Evolutionary conservation across 2,329 filamentous ascomycete genomes (phyloP).

Genomic region (Mariannaea sp.): DNA sequence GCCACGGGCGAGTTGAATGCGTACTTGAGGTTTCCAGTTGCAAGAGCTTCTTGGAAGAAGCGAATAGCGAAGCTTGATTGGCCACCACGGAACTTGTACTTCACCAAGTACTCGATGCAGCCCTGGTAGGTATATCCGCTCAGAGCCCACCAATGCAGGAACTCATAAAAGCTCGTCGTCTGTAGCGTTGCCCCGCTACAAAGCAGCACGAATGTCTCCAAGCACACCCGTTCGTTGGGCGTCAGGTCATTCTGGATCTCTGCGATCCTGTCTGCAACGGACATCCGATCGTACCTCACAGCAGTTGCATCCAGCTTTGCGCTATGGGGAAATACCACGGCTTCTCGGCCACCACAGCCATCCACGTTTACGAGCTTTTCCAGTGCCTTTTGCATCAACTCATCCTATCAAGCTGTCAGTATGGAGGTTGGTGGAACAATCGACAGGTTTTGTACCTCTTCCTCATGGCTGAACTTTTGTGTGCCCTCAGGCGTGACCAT

Average conservation of each 20-base stretch:
- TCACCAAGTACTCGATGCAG: conserved; percentile 46
- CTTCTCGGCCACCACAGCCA: conserved; percentile 43
- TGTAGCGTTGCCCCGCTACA: conserved; percentile 49
- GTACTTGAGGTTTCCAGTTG: conserved; percentile 47
- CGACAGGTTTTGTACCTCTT: conserved; percentile 41
- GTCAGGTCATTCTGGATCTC: conserved; percentile 47
- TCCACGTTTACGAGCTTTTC: conserved; percentile 54
- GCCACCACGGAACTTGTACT: conserved; percentile 49
- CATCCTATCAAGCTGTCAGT: conserved; percentile 24
- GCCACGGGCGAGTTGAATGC: conserved; percentile 47
- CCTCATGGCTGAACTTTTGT: conserved; percentile 47
- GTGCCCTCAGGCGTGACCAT: conserved; percentile 40
- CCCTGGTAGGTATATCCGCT: conserved; percentile 48
- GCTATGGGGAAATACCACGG: conserved; percentile 49
- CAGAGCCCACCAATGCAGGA: conserved; percentile 55
- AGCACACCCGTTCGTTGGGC: conserved; percentile 45
- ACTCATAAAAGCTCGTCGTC: conserved; percentile 51
- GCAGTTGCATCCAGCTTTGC: conserved; percentile 41
- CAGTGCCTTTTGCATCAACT: conserved; percentile 41
- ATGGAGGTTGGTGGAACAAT: fast-evolving
- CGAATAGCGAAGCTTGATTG: conserved; percentile 52
- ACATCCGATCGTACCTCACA: conserved; percentile 46
- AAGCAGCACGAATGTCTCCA: conserved; percentile 50
- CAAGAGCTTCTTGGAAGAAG: conserved; percentile 51
- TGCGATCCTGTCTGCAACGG: conserved; percentile 48